Evolutionary conservation across 2,329 filamentous ascomycete species (phyloP).

Genomic region (Aureobasidium pullulans): DNA sequence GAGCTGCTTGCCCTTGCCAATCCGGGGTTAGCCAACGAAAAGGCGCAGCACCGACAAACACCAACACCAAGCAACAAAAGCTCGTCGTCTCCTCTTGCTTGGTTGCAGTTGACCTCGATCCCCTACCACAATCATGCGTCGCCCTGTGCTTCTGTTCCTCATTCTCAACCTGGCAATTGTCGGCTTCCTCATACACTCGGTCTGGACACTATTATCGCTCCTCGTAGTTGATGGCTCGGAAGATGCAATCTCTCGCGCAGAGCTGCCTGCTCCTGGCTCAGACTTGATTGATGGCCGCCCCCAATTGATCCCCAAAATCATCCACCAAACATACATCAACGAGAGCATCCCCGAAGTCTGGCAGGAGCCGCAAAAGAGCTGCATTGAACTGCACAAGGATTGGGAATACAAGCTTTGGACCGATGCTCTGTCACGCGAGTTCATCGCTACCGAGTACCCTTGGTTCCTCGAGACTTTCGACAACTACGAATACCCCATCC

Average conservation of each 20-base stretch:
- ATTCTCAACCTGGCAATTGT: conserved; percentile 58
- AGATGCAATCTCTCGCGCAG: conserved; percentile 59
- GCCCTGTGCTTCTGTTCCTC: conserved; percentile 55
- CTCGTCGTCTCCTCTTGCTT: neutral
- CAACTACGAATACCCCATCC: conserved; percentile 65
- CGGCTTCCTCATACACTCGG: conserved; percentile 56
- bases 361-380: conserved; percentile 58
- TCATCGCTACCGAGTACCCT: conserved; percentile 65
- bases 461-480: conserved; percentile 66
- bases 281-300: conserved; percentile 48
- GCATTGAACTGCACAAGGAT: conserved; percentile 58
- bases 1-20: conserved; percentile 2
- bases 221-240: conserved; percentile 59
- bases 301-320: conserved; percentile 66
- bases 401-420: conserved; percentile 83
- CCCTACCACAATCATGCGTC: conserved; percentile 44
- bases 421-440: conserved; percentile 59
- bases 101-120: neutral
- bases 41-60: conserved; percentile 2
- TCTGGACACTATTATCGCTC: conserved; percentile 64
- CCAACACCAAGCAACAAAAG: neutral
- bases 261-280: conserved; percentile 59
- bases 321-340: conserved; percentile 70
- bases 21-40: conserved; percentile 8
- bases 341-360: conserved; percentile 61